These are phyloP conservation scores for Elongisporangium undulatum DNA, from an alignment of 352 stramenopile species.

Conservation along the genomic window DNA sequence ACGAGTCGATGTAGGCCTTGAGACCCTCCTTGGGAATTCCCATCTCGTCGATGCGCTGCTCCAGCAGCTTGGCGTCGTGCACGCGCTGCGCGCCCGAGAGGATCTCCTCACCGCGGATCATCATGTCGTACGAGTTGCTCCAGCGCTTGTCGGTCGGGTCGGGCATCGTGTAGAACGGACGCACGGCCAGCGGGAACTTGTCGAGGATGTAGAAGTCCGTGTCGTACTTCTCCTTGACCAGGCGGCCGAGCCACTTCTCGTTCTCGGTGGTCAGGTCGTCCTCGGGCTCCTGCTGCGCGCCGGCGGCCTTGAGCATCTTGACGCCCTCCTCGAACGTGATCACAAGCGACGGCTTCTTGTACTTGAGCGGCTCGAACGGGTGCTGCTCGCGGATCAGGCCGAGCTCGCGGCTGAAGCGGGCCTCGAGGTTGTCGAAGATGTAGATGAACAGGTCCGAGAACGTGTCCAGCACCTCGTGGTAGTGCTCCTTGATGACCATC, in stretches of 20 bases:
- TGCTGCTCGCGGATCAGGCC: slow-evolving; percentile 95
- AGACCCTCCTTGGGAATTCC: slow-evolving; percentile 89
- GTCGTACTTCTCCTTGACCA: slow-evolving; percentile 97
- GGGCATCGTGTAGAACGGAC: slow-evolving; percentile 99
- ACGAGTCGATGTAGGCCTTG: slow-evolving; percentile 97
- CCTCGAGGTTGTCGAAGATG: slow-evolving; percentile 98
- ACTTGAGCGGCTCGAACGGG: slow-evolving; percentile 97
- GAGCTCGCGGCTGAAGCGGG: slow-evolving; percentile 93
- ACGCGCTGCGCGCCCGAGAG: slow-evolving; percentile 99
- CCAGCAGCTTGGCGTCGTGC: slow-evolving; percentile 95
- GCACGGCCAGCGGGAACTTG: slow-evolving; percentile 98
- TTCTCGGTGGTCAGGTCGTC: slow-evolving; percentile 93
- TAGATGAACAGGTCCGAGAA: slow-evolving; percentile 99
- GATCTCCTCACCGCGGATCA: slow-evolving; percentile 99
- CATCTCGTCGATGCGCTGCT: slow-evolving; percentile 86
- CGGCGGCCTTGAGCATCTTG: slow-evolving; percentile 87
- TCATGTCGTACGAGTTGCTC: slow-evolving; percentile 99
- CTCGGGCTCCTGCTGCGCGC: slow-evolving; percentile 65
- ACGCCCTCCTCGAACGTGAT: slow-evolving; percentile 94
- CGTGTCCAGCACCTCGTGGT: slow-evolving; percentile 97
- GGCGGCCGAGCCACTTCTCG: slow-evolving; percentile 95
- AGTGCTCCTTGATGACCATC: slow-evolving; percentile 99
- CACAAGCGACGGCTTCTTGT: slow-evolving; percentile 91
- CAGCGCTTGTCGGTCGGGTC: slow-evolving; percentile 92
- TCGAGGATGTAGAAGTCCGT: slow-evolving; percentile 99